phyloP scores from a whole-genome alignment of 148 eudicot species.

The Rhododendron simsii region DNA sequence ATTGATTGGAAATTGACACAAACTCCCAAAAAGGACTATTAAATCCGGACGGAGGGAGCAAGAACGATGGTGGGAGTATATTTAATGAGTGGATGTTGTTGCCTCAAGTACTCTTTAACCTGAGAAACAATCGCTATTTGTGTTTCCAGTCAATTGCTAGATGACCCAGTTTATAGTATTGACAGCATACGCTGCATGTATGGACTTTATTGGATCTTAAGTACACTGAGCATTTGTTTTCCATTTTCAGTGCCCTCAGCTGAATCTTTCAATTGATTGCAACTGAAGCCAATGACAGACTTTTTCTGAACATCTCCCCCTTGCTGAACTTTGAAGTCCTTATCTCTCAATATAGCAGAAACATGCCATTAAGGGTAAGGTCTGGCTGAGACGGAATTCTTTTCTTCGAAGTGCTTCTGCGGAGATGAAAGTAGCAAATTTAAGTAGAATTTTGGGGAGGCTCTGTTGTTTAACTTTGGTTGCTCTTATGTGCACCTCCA shows the following conservation, averaged over 20 bases:
- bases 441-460: slow-evolving; percentile 48
- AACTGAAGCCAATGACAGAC: neutral
- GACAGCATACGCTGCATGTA: neutral
- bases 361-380: slow-evolving; percentile 1
- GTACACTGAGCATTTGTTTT: neutral
- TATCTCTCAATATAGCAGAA: neutral
- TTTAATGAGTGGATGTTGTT: neutral
- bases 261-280: neutral
- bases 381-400: slow-evolving; percentile 8
- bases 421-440: slow-evolving; percentile 63
- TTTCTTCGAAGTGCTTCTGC: slow-evolving; percentile 10
- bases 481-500: slow-evolving; percentile 49
- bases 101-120: neutral
- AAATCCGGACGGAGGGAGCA: too few species aligned
- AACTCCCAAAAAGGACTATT: too few species aligned
- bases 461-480: slow-evolving; percentile 45
- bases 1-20: too few species aligned
- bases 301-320: neutral
- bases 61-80: neutral
- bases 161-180: neutral
- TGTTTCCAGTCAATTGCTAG: neutral
- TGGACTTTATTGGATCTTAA: neutral
- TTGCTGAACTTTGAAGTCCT: neutral
- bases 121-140: neutral
- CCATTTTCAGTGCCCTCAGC: slow-evolving; percentile 7